These are phyloP conservation scores for Posidonia australis DNA, from an alignment of 106 monocot genomes.

Conservation along the genomic window DNA sequence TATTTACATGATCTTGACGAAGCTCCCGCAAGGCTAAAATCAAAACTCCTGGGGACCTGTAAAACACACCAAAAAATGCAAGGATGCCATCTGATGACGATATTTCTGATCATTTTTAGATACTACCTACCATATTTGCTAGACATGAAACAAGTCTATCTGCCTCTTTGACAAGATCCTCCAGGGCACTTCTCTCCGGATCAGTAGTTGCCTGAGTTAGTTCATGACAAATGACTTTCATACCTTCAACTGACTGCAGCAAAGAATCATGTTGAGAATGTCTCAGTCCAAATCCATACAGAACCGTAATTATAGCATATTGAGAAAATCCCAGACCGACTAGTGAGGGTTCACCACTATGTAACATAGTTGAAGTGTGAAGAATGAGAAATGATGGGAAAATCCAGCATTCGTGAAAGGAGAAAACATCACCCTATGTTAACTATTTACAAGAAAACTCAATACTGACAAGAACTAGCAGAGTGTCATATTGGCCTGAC, in stretches of 20 bases:
- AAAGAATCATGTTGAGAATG: background rate
- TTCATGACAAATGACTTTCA: constrained; percentile 98
- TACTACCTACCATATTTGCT: constrained; percentile 57
- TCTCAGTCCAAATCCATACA: background rate
- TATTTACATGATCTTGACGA: constrained; percentile 99
- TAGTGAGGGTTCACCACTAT: too few species aligned
- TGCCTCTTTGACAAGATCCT: constrained; percentile 81
- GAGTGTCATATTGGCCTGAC: too few species aligned
- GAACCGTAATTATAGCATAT: too few species aligned
- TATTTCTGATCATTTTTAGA: background rate
- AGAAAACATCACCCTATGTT: too few species aligned
- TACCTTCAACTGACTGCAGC: constrained; percentile 94
- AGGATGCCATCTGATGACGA: background rate
- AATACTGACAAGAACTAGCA: too few species aligned
- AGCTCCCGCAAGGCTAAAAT: constrained; percentile 90
- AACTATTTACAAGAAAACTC: too few species aligned
- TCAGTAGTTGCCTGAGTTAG: constrained; percentile 51
- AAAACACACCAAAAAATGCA: background rate
- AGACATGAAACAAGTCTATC: constrained; percentile 86
- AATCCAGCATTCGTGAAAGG: too few species aligned
- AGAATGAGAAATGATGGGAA: too few species aligned
- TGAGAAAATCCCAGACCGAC: too few species aligned
- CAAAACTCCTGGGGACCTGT: constrained; percentile 88
- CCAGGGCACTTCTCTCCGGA: constrained; percentile 56
- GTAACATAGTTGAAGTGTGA: too few species aligned